These are phyloP conservation scores for Bipolaris bicolor DNA, from an alignment of 2,329 filamentous ascomycete genomes.

Conservation along the genomic window DNA sequence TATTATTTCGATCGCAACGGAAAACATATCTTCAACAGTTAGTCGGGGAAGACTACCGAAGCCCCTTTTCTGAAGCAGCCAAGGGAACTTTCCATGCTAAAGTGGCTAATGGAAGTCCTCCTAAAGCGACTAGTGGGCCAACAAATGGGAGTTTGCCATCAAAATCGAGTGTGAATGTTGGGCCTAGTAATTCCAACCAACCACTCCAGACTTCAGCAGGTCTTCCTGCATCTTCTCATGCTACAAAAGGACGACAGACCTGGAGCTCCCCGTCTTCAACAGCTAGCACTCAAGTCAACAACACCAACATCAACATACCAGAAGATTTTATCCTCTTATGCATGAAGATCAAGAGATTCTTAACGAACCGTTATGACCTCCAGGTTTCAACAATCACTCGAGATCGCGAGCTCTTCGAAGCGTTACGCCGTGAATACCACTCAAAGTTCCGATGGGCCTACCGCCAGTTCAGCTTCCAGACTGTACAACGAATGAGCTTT, in stretches of 20 bases:
- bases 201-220: neutral
- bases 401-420: neutral
- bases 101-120: no score
- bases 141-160: neutral
- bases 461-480: neutral
- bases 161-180: neutral
- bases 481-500: neutral
- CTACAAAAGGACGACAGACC: neutral
- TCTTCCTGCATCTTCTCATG: neutral
- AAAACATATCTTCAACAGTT: no score
- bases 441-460: neutral
- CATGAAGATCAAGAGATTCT: neutral
- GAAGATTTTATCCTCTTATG: slow-evolving; percentile 8
- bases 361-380: slow-evolving; percentile 1
- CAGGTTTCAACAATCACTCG: neutral
- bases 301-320: neutral
- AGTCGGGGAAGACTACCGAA: no score
- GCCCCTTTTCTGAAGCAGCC: no score
- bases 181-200: no score
- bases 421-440: neutral
- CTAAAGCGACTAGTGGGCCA: neutral
- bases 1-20: no score
- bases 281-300: neutral
- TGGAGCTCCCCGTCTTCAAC: neutral
- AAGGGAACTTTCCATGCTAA: no score